Evolutionary conservation across 192 early-diverging fungal genomes (phyloP).

Genomic region (Spizellomyces sp.): DNA sequence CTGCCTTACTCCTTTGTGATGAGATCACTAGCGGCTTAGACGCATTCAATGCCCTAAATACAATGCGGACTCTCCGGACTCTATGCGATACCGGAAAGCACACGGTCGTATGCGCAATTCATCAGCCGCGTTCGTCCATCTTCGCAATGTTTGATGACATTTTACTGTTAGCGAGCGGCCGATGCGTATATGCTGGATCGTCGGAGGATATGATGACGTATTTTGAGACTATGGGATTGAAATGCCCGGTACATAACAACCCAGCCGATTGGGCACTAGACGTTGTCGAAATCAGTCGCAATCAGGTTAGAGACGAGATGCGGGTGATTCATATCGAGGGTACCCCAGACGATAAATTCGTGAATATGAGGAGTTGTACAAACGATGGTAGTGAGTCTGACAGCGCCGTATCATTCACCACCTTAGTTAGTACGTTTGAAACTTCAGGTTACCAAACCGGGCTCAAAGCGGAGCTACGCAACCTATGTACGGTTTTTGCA

Average conservation of each 20-base stretch:
- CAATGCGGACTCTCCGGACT: not conserved
- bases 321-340: not conserved
- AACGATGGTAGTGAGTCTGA: not conserved
- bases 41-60: constrained; percentile 51
- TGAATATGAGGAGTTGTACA: not conserved
- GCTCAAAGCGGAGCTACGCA: not conserved
- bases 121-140: constrained; percentile 5
- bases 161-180: not conserved
- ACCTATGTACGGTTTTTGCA: not conserved
- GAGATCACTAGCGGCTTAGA: constrained; percentile 85
- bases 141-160: constrained; percentile 1
- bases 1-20: constrained; percentile 84
- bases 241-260: not conserved
- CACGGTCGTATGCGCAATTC: constrained; percentile 14
- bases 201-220: not conserved
- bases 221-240: not conserved
- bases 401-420: not conserved
- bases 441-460: not conserved
- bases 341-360: not conserved
- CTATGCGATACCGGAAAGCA: not conserved
- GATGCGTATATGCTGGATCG: not conserved
- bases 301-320: not conserved
- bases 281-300: not conserved
- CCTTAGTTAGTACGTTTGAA: not conserved
- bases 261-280: constrained; percentile 1